phyloP scores from a whole-genome alignment of 352 stramenopile genomes.

The Phytophthora pisi region DNA sequence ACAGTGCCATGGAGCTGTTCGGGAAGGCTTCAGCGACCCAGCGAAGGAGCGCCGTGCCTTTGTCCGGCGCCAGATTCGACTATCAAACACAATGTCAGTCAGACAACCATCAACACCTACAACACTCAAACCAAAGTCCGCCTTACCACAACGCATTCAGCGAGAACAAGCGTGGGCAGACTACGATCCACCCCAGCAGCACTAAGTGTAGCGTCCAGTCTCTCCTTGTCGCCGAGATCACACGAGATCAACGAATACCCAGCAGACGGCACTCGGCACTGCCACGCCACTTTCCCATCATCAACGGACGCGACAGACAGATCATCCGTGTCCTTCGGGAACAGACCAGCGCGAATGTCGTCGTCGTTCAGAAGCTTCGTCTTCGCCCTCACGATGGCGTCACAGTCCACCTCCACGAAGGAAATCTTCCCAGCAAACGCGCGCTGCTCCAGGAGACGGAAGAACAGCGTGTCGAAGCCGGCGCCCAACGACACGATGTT shows the following conservation, averaged over 20 bases:
- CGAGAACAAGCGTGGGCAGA: slow-evolving; percentile 62
- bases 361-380: slow-evolving; percentile 41
- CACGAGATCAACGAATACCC: slow-evolving; percentile 58
- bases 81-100: slow-evolving; percentile 21
- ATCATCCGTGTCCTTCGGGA: slow-evolving; percentile 25
- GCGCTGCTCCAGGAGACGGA: slow-evolving; percentile 51
- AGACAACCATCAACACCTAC: slow-evolving; percentile 2
- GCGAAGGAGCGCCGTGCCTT: slow-evolving; percentile 51
- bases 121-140: neutral
- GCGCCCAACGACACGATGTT: slow-evolving; percentile 77
- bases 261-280: slow-evolving; percentile 28
- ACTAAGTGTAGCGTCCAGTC: slow-evolving; percentile 37
- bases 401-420: slow-evolving; percentile 72
- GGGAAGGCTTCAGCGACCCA: slow-evolving; percentile 49
- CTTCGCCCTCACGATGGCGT: slow-evolving; percentile 60
- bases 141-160: slow-evolving; percentile 76
- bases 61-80: slow-evolving; percentile 68
- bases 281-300: slow-evolving; percentile 27
- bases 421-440: slow-evolving; percentile 26
- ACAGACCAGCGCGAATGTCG: slow-evolving; percentile 28
- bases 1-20: slow-evolving; percentile 53
- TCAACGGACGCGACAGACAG: slow-evolving; percentile 8
- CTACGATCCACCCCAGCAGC: slow-evolving; percentile 37
- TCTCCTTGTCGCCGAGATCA: slow-evolving; percentile 58
- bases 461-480: slow-evolving; percentile 81